A percentile compares a stretch with the other conserved stretches of the same genome.
Conservation (phyloP, 2,329 filamentous ascomycete genomes). For the Stagonosporopsis vannaccii region DNA sequence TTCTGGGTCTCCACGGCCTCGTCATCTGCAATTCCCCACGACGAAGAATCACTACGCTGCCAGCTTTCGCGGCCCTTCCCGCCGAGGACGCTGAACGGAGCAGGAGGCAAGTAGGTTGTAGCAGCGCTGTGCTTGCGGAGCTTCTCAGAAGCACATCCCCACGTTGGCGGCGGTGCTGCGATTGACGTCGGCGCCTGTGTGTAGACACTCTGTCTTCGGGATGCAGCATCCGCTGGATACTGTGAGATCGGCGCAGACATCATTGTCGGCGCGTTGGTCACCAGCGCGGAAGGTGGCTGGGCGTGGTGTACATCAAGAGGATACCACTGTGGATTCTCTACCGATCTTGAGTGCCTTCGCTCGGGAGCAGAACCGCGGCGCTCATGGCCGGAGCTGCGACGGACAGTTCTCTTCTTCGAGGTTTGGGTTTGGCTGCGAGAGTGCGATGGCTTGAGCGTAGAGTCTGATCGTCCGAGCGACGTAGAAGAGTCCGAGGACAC, state of each 20-base stretch:
- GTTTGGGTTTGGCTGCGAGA: conserved; percentile 14
- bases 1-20: neutral
- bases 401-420: neutral
- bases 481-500: conserved; percentile 12
- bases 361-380: neutral
- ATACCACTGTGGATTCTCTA: neutral
- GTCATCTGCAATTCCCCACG: conserved; percentile 13
- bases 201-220: conserved; percentile 1
- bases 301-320: neutral
- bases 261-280: conserved; percentile 16
- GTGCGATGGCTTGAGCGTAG: conserved; percentile 19
- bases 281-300: conserved; percentile 1
- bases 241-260: neutral
- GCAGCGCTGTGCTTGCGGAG: conserved; percentile 5
- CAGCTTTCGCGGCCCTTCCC: neutral
- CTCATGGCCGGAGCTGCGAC: neutral
- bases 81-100: conserved; percentile 12
- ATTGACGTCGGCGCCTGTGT: neutral
- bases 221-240: neutral
- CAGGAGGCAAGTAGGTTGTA: conserved; percentile 6
- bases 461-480: conserved; percentile 20
- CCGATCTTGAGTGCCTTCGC: conserved; percentile 1
- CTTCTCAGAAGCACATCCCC: conserved; percentile 7
- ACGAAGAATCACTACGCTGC: neutral
- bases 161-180: conserved; percentile 10